Evolutionary conservation across 495 filamentous ascomycete genomes (phyloP).

Genomic region (Elasticomyces elasticus): DNA sequence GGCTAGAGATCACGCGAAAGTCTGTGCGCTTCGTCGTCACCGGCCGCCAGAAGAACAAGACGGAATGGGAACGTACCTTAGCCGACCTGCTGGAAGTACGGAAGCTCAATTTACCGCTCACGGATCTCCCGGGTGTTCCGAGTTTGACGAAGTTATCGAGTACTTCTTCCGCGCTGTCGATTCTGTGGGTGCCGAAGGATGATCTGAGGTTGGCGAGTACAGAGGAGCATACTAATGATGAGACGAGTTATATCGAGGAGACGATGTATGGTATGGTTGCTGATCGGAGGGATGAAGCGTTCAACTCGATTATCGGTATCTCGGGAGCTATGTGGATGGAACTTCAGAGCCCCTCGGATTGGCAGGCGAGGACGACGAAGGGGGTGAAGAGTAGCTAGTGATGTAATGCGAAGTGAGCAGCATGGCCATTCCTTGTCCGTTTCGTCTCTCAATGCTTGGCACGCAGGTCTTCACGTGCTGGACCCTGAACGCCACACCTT

Average conservation of each 20-base stretch:
- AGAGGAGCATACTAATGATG: slow-evolving; percentile 25
- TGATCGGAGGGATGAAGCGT: slow-evolving; percentile 30
- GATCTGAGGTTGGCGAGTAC: slow-evolving; percentile 11
- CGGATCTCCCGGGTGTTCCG: slow-evolving; percentile 5
- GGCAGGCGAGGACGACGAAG: neutral
- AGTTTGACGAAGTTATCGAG: slow-evolving; percentile 7
- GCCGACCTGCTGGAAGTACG: slow-evolving; percentile 4
- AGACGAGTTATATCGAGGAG: slow-evolving; percentile 19
- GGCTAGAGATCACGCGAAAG: neutral
- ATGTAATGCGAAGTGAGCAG: neutral
- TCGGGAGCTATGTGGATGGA: slow-evolving; percentile 28
- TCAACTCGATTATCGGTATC: slow-evolving; percentile 33
- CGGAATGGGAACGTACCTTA: neutral
- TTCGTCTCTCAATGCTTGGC: too few relatives aligned
- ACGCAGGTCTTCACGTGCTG: too few relatives aligned
- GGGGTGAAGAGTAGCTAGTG: neutral
- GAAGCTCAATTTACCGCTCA: slow-evolving; percentile 8
- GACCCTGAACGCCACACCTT: too few relatives aligned
- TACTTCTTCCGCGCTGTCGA: neutral
- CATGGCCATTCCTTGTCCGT: too few relatives aligned
- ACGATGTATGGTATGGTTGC: slow-evolving; percentile 24
- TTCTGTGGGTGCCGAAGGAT: neutral
- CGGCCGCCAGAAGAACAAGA: neutral
- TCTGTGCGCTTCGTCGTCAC: slow-evolving; percentile 2
- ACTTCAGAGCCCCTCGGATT: slow-evolving; percentile 14